Conservation (phyloP, 73 alveolate species). For the Tetrahymena thermophila region DNA sequence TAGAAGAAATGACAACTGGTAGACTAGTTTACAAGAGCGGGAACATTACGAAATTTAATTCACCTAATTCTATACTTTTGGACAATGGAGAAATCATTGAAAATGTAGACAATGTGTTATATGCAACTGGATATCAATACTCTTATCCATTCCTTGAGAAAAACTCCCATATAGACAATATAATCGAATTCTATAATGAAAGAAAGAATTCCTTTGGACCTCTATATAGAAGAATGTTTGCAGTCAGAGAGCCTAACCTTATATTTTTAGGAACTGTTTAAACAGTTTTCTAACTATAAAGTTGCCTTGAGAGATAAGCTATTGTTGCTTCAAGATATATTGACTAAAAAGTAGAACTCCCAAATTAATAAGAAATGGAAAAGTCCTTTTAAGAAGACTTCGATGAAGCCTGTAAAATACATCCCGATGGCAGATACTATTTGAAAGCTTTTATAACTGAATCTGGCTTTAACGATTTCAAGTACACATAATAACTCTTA, state of each 20-base stretch:
- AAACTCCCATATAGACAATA: not conserved
- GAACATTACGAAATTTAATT: not conserved
- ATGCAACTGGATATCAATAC: conserved; percentile 36
- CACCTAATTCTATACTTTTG: not conserved
- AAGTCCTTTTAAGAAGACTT: not conserved
- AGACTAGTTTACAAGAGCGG: not conserved
- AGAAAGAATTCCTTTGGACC: conserved; percentile 29
- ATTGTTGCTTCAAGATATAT: not conserved
- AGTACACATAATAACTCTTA: not conserved
- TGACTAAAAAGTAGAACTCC: not conserved
- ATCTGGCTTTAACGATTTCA: not conserved
- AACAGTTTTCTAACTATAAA: not conserved
- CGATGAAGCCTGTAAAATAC: not conserved
- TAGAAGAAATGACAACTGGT: not conserved
- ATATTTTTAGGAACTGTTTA: conserved; percentile 29
- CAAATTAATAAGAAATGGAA: not conserved
- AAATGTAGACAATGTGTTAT: conserved; percentile 10
- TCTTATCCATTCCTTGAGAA: conserved; percentile 11
- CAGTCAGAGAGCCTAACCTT: conserved; percentile 26
- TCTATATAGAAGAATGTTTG: conserved; percentile 15
- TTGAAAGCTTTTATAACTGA: not conserved
- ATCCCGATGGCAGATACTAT: not conserved
- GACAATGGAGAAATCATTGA: not conserved
- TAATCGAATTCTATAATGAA: not conserved
- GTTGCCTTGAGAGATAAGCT: conserved; percentile 6